Evolutionary conservation across 305 asterid genomes (phyloP).

Genomic region (Fraxinus baroniana): DNA sequence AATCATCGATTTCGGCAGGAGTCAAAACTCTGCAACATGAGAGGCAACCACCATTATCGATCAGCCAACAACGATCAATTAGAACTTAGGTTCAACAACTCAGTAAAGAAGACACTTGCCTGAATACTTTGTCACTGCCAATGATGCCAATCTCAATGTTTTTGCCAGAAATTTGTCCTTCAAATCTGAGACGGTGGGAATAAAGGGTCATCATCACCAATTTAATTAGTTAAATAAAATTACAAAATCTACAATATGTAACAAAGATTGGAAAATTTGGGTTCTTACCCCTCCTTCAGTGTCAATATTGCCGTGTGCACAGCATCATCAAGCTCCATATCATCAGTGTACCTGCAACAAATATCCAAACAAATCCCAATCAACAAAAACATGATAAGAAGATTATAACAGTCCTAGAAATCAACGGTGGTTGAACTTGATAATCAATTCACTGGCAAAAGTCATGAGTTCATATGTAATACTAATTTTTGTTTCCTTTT

Average conservation of each 20-base stretch:
- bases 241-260: not conserved
- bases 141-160: constrained; percentile 94
- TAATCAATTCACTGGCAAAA: not conserved
- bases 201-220: not conserved
- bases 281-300: constrained; percentile 87
- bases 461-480: not conserved
- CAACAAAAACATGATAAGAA: not conserved
- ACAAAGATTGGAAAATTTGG: constrained; percentile 3
- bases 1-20: constrained; percentile 58
- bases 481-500: not conserved
- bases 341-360: constrained; percentile 79
- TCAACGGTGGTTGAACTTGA: not conserved
- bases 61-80: not conserved
- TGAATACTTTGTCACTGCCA: constrained; percentile 72
- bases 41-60: constrained; percentile 7
- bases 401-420: not conserved
- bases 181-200: constrained; percentile 53
- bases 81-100: not conserved
- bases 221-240: not conserved
- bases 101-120: constrained; percentile 31
- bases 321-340: constrained; percentile 97
- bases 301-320: constrained; percentile 98
- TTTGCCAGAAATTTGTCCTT: constrained; percentile 89
- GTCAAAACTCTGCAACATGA: constrained; percentile 46
- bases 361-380: not conserved